Percentiles rank a stretch among this genome's conserved stretches.
phyloP scores from a whole-genome alignment of 2,329 filamentous ascomycete species.

The Pseudogymnoascus sp. region DNA sequence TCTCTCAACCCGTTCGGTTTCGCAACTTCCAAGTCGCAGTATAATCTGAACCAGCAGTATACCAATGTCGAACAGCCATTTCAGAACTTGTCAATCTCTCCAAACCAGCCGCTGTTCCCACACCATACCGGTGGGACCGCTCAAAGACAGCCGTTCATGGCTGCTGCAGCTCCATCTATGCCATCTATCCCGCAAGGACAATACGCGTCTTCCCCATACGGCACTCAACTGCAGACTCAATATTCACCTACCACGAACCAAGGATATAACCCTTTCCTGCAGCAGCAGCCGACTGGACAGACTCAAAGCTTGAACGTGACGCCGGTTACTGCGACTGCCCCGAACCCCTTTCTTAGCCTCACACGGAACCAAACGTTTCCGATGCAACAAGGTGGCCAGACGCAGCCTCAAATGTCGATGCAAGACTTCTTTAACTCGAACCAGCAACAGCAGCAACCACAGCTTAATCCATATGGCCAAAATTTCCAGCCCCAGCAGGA shows the following conservation, averaged over 20 bases:
- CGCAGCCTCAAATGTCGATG: neutral
- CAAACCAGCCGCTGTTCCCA: conserved; percentile 57
- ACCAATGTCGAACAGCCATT: conserved; percentile 52
- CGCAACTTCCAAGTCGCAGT: conserved; percentile 33
- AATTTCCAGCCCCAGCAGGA: conserved; percentile 31
- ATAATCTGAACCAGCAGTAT: conserved; percentile 33
- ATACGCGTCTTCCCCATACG: conserved; percentile 24
- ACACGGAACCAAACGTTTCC: conserved; percentile 6
- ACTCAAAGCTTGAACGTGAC: conserved; percentile 14
- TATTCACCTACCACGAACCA: conserved; percentile 10
- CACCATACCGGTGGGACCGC: conserved; percentile 61
- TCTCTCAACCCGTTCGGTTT: conserved; percentile 49
- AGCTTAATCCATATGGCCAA: conserved; percentile 20
- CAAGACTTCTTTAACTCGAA: conserved; percentile 23
- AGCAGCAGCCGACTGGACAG: conserved; percentile 18
- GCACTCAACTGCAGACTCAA: conserved; percentile 11
- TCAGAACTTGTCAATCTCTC: conserved; percentile 62
- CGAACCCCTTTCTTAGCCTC: neutral
- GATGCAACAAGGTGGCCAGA: neutral
- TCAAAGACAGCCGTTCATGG: conserved; percentile 31
- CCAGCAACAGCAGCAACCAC: conserved; percentile 34
- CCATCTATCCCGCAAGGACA: conserved; percentile 27
- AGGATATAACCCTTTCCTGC: conserved; percentile 13
- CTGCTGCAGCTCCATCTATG: conserved; percentile 25
- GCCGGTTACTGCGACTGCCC: neutral